Evolutionary conservation across 441 rosid species (phyloP).

Genomic region (Gossypium gossypioides): DNA sequence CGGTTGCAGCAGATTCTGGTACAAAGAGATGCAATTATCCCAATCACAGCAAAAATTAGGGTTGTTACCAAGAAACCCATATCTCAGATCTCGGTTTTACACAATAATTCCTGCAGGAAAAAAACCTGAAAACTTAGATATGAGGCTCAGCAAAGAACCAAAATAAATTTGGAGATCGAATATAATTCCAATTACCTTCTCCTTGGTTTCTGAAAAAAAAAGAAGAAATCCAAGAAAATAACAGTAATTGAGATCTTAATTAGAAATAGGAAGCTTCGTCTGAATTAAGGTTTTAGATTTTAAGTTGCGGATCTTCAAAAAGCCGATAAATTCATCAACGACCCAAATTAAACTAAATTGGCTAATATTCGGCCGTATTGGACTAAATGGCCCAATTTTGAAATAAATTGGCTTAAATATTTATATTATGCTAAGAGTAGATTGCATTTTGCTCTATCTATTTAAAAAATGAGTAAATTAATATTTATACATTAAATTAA

Average conservation of each 20-base stretch:
- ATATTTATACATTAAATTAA: accelerated
- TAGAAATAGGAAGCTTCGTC: not conserved
- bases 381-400: not conserved
- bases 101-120: not conserved
- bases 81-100: constrained; percentile 21
- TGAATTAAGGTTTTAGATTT: not conserved
- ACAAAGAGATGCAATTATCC: constrained; percentile 65
- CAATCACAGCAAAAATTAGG: constrained; percentile 63
- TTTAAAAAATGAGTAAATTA: no score
- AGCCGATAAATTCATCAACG: not conserved
- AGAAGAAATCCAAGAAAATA: not conserved
- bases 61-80: constrained; percentile 92
- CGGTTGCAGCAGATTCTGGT: constrained; percentile 78
- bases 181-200: not conserved
- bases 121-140: not conserved
- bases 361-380: not conserved
- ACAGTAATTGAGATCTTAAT: not conserved
- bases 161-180: not conserved
- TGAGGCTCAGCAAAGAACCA: not conserved
- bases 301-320: not conserved
- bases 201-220: not conserved
- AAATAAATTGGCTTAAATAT: no score
- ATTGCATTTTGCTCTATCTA: no score
- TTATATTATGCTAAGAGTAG: no score
- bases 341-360: not conserved